Base-by-base conservation (phyloP, 345 rosid species). In the Trapa incisa region DNA sequence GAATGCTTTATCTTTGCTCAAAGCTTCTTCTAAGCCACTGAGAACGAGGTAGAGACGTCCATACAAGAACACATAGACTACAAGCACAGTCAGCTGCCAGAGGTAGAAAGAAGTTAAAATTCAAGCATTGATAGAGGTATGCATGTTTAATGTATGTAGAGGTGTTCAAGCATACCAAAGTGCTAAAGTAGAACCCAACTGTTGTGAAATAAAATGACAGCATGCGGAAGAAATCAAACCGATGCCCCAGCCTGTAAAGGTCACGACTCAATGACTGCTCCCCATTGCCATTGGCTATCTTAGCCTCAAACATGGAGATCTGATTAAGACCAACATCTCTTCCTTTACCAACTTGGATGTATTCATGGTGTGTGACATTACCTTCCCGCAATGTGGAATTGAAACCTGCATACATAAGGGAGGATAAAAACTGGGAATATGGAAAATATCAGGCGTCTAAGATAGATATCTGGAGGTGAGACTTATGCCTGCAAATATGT, bases 331-430 rank as follows among this genome's bases (percentile, higher is more conserved):
- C 99, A 71, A 95, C 99, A 77, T 91, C 98, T 75, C 99, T 89
- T 38, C 98, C 99, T 81, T 95, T 95, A 60, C 99, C 99, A 56
- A 95, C 99, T 84, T 95, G 99, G 76, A 89, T 91, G 78, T 95
- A 95, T 65, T 95, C 99, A 62, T 95, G 99, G 85, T 95, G 99
- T 36, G 99, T 95, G 57, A 95, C 96, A 82, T 91, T 95, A 67
- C 99, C 99, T 85, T 91, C 94, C 41, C 99, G 99, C 47, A 95
- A 96, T 12, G 99, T 95, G 66, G 99, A 91, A 78, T 91, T 91
- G 81, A 89, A 95, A 53, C 99, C 99, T 95, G 79, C 75, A 70
- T 12, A 4, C 10, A 16, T 1, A 11, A 12, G 52, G 53, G 37
- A 65, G 43, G 36, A 29, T 32, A 50, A 22, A 22, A 64, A 15